Evolutionary conservation across 2,329 filamentous ascomycete species (phyloP).

Genomic region (Fusarium succisae): DNA sequence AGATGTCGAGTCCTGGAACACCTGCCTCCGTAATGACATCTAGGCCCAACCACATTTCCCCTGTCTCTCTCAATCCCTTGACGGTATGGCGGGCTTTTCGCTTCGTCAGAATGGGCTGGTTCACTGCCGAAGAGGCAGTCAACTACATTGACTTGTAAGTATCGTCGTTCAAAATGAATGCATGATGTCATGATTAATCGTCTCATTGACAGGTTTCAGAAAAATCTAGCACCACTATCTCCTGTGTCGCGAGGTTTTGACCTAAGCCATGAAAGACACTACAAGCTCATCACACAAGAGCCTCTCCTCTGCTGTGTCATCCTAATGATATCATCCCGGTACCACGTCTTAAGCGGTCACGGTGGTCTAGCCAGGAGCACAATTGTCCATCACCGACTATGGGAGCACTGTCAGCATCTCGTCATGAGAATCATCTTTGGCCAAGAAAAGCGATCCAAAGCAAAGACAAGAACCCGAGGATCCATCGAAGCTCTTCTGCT

Average conservation of each 20-base stretch:
- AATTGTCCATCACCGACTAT: conserved; percentile 62
- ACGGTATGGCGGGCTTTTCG: conserved; percentile 43
- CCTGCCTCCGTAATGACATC: neutral
- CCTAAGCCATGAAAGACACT: conserved; percentile 58
- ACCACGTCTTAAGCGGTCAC: conserved; percentile 54
- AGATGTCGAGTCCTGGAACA: neutral
- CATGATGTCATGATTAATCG: neutral
- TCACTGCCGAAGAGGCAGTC: conserved; percentile 62
- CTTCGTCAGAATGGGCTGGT: conserved; percentile 65
- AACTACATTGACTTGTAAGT: conserved; percentile 60
- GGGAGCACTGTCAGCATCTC: conserved; percentile 63
- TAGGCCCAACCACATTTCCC: neutral
- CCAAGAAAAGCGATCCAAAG: conserved; percentile 61
- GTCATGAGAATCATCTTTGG: conserved; percentile 63
- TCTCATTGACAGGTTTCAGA: neutral
- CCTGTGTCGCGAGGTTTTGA: conserved; percentile 61
- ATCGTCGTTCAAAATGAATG: too few relatives aligned
- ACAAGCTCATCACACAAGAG: conserved; percentile 58
- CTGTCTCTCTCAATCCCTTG: neutral
- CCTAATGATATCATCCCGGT: conserved; percentile 64
- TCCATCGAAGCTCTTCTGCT: conserved; percentile 63
- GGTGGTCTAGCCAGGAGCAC: conserved; percentile 59
- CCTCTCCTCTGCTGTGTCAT: conserved; percentile 63
- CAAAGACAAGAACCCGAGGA: conserved; percentile 59
- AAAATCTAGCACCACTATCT: conserved; percentile 49